Evolutionary conservation across 2,329 filamentous ascomycete species (phyloP), one percentile per base, ranked within the genome.

Genomic region (Aspergillus arachidicola): DNA sequence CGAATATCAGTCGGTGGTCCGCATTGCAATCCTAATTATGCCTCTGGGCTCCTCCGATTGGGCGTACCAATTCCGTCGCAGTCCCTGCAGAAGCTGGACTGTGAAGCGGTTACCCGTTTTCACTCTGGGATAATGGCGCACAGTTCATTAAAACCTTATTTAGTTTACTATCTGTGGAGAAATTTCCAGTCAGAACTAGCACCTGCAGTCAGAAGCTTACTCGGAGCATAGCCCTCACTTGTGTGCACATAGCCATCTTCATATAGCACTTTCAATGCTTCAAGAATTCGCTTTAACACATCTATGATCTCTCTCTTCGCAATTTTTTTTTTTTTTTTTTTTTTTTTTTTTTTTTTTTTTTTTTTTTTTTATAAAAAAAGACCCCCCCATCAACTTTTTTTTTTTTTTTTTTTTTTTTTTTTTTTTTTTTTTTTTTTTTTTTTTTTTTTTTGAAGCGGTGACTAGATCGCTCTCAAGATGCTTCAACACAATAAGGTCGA

Each of bases 1-100:
- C 63, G 68, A 41, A 66, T 68, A 55, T 69, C 64, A 58, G 64
- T 64, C 5, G 67, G 19, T 54, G 66, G 64, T 7, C 64, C 66
- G 63, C 64, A 69, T 64, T 58, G 43, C 54, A 68, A 56, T 38
- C 62, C 55, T 19, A 70, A 38, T n/a, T 66, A 61, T 23, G 60
- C 65, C 55, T 69, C 64, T 1, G 65, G 68, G 48, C 62, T 67
- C 46, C 66, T 59, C 57, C 65, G 70, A n/a, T 67, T 65, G 23
- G 61, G 63, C 26, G 68, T 68, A 4, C 66, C 67, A 51, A 68
- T 69, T 30, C 45, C 43, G 58, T 65, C 63, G 3, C 58, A 57
- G 32, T 64, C 30, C 48, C 51, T 26, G 14, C 64, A 64, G 57
- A 62, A 66, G 2, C 6, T 23, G 16, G 64, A 68, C 63, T 36